A percentile compares a stretch with the other conserved stretches of the same genome.
These are phyloP conservation scores for Kandelia obovata DNA, from an alignment of 345 rosid species.

Conservation along the genomic window DNA sequence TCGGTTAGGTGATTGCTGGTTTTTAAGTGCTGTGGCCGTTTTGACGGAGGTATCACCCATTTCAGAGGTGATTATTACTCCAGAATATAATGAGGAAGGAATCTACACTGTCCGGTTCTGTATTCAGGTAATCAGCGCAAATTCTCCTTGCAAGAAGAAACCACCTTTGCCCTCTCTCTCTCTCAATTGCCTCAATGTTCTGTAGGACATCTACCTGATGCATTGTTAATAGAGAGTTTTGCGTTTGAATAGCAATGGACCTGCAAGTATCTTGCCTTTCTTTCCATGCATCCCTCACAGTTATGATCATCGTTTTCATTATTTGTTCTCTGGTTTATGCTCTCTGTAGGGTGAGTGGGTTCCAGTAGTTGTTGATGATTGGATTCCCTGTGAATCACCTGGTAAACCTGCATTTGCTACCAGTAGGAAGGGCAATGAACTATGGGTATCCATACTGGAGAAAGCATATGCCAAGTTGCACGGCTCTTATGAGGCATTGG, in stretches of 20 bases:
- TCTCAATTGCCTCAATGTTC: no score
- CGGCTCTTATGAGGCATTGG: conserved; percentile 98
- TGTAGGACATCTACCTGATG: no score
- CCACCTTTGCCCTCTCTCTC: no score
- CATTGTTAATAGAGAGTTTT: no score
- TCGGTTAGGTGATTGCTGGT: conserved; percentile 98
- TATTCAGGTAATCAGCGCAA: conserved; percentile 68
- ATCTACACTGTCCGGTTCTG: conserved; percentile 98
- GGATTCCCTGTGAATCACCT: conserved; percentile 96
- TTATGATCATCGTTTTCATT: no score
- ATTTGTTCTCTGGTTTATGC: conserved; percentile 7
- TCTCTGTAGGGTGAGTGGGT: conserved; percentile 96
- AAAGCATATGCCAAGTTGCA: conserved; percentile 98
- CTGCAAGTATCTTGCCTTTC: no score
- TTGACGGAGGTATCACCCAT: conserved; percentile 86
- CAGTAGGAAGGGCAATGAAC: conserved; percentile 82
- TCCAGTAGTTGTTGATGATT: conserved; percentile 97
- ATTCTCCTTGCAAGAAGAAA: neutral
- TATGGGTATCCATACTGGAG: conserved; percentile 96
- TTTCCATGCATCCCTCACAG: no score
- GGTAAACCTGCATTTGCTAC: conserved; percentile 99
- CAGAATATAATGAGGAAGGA: conserved; percentile 97
- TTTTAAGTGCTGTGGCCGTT: conserved; percentile 98
- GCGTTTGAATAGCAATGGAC: no score
- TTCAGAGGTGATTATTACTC: conserved; percentile 96